Conservation (phyloP, 306 rosid species). For the Dryas alaskensis region DNA sequence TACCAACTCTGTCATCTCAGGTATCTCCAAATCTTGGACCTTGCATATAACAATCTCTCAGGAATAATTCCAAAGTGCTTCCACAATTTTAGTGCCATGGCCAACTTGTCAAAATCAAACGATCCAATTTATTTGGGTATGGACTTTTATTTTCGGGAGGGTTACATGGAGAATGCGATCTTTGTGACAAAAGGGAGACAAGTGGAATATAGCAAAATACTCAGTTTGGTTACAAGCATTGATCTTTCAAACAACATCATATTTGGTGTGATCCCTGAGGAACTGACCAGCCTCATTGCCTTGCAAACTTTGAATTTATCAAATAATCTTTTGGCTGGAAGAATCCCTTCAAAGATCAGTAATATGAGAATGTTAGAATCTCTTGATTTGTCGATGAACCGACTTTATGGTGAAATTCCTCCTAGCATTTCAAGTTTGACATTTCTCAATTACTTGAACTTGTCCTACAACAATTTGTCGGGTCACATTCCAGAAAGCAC, state of each 20-base stretch:
- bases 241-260: conserved; percentile 20
- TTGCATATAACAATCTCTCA: conserved; percentile 12
- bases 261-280: conserved; percentile 1
- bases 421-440: conserved; percentile 3
- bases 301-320: conserved; percentile 15
- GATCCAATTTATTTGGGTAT: no score
- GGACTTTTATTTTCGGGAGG: no score
- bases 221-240: not conserved
- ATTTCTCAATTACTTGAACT: conserved; percentile 6
- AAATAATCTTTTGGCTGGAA: conserved; percentile 1
- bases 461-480: conserved; percentile 13
- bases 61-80: conserved; percentile 27
- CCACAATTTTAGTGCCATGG: not conserved
- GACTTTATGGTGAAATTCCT: conserved; percentile 12
- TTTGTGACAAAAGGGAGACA: conserved; percentile 11
- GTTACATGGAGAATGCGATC: not conserved
- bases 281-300: not conserved
- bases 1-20: not conserved
- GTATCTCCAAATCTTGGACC: conserved; percentile 16
- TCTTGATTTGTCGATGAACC: conserved; percentile 18
- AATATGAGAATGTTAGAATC: conserved; percentile 1
- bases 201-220: not conserved
- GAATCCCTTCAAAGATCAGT: conserved; percentile 10
- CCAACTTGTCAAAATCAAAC: not conserved
- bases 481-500: conserved; percentile 15